Evolutionary conservation across 306 rosid genomes (phyloP), one percentile per base, ranked within the genome.

Genomic region (Malus orientalis): DNA sequence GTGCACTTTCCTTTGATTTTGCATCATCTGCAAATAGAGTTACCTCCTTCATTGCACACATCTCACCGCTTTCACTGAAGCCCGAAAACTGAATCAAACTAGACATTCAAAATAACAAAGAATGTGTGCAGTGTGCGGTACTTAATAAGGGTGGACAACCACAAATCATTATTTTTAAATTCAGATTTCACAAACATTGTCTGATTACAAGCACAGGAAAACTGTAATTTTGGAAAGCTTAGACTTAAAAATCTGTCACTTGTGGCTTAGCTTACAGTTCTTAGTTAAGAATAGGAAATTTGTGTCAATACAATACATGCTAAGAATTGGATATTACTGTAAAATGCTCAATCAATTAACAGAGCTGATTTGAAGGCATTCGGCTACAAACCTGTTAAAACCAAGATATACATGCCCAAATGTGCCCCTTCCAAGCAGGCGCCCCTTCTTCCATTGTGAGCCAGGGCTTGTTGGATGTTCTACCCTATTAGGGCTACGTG

Each of bases 41-140:
- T 40, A 94, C 98, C 89, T 94, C 98, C 93, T 94, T 94, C 96
- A 94, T 88, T 79, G 97, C 98, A 78, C 98, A 94, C 96, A 94
- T 92, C 78, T 94, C 97, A 79, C 98, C 98, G 54, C 95, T 89
- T 78, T 88, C 96, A 79, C 98, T 94, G 71, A 67, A 78, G 70
- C 70, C 76, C 66, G 79, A 66, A 86, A 83, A 49, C 51, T 49
- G 47, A 79, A 80, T 15, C 40, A 79, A 77, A 82, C 81, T 67
- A 88, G 78, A 32, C 78, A 78, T 44, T 59, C 62, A 38, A 76
- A 44, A 32, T 68, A 57, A 23, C 79, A 70, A 64, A 30, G 14
- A n/a, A 57, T 23, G 61, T 64, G 76, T 54, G 62, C 64, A 58
- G 14, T 32, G 76, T 54, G 62, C 64, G 36, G 5, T 23, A 53